phyloP scores from a whole-genome alignment of 129 eudicot species.

The Escallonia rubra region DNA sequence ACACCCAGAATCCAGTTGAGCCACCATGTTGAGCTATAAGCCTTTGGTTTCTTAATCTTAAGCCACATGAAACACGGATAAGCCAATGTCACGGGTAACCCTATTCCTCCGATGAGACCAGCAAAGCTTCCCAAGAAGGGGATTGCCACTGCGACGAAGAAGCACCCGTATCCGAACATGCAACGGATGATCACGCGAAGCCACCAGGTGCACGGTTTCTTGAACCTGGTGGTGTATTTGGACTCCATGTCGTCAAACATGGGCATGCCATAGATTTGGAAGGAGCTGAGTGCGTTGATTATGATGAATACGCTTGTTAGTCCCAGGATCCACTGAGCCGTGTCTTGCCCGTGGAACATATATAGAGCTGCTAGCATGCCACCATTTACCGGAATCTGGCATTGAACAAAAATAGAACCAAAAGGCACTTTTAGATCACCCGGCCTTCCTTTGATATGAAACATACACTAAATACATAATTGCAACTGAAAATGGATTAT shows the following conservation, averaged over 20 bases:
- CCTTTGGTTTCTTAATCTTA: conserved; percentile 48
- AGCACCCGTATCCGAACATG: conserved; percentile 42
- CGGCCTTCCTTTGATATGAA: too few relatives aligned
- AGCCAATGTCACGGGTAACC: conserved; percentile 63
- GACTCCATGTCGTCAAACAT: conserved; percentile 73
- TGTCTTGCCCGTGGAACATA: conserved; percentile 50
- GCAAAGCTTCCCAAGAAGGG: conserved; percentile 61
- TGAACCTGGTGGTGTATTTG: conserved; percentile 28
- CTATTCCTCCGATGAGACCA: conserved; percentile 59
- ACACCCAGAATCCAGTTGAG: conserved; percentile 57
- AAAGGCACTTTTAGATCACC: too few relatives aligned
- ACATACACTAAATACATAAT: too few relatives aligned
- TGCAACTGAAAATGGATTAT: neutral
- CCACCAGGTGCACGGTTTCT: conserved; percentile 75
- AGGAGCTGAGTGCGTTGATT: conserved; percentile 53
- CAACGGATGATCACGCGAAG: conserved; percentile 48
- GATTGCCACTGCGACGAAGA: conserved; percentile 66
- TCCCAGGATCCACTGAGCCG: conserved; percentile 34
- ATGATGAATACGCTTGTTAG: conserved; percentile 51
- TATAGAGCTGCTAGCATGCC: conserved; percentile 57
- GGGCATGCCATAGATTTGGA: conserved; percentile 73
- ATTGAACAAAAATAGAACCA: too few relatives aligned
- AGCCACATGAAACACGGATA: conserved; percentile 87
- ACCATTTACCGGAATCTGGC: conserved; percentile 58
- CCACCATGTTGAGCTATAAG: conserved; percentile 51